These are phyloP conservation scores for Penicillium sp. DNA, from an alignment of 2,329 filamentous ascomycete genomes.

Conservation along the genomic window DNA sequence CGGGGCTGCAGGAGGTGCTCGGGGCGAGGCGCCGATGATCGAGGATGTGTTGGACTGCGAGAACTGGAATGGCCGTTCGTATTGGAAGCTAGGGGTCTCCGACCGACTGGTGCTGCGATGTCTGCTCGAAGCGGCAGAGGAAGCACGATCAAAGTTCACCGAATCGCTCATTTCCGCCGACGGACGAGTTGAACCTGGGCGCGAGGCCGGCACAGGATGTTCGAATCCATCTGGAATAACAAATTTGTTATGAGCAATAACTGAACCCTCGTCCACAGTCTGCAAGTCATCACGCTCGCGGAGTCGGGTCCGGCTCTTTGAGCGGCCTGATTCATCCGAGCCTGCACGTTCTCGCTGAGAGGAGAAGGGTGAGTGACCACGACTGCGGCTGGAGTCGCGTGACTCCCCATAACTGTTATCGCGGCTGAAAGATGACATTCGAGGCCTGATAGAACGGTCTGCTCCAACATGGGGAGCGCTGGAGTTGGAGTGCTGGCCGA, in stretches of 20 bases:
- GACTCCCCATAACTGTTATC: conserved; percentile 36
- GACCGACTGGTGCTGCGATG: conserved; percentile 40
- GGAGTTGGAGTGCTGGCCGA: conserved; percentile 37
- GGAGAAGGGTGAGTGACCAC: conserved; percentile 37
- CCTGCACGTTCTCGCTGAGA: conserved; percentile 52
- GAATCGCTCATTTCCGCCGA: conserved; percentile 35
- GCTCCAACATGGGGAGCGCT: conserved; percentile 37
- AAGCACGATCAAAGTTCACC: conserved; percentile 33
- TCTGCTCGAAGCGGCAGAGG: conserved; percentile 41
- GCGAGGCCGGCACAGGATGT: conserved; percentile 25
- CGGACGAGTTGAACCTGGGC: conserved; percentile 37
- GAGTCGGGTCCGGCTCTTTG: conserved; percentile 51
- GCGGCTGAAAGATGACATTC: conserved; percentile 27
- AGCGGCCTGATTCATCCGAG: conserved; percentile 53
- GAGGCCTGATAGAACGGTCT: conserved; percentile 29
- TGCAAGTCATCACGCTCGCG: conserved; percentile 55
- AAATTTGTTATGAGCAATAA: conserved; percentile 29
- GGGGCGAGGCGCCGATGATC: conserved; percentile 41
- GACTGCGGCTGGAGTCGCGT: conserved; percentile 36
- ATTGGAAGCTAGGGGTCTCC: conserved; percentile 33
- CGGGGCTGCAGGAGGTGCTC: conserved; percentile 46
- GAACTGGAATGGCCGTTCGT: conserved; percentile 33
- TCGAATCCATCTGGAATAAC: conserved; percentile 27
- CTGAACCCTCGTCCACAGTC: conserved; percentile 48
- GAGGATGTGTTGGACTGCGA: conserved; percentile 27